These are phyloP conservation scores for Colletotrichum sp. DNA, from an alignment of 2,329 filamentous ascomycete species.

Conservation along the genomic window DNA sequence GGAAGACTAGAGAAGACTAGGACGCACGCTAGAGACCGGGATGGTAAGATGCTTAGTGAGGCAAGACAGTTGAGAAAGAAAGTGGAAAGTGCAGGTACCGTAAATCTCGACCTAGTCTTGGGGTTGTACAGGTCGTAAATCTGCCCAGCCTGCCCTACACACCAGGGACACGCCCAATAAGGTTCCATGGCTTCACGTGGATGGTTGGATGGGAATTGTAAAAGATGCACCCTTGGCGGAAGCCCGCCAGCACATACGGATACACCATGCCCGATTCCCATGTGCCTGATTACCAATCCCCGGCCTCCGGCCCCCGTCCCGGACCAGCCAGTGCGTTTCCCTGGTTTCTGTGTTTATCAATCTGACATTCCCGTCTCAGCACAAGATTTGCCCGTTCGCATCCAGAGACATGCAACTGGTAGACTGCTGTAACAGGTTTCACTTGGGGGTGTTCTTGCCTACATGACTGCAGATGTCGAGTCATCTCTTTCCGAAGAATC, in stretches of 20 bases:
- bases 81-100: conserved; percentile 2
- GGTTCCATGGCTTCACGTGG: neutral
- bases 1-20: neutral
- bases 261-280: neutral
- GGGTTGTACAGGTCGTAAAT: conserved; percentile 1
- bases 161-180: neutral
- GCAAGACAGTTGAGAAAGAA: neutral
- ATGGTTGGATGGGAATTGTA: neutral
- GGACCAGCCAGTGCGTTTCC: neutral
- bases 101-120: neutral
- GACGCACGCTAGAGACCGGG: neutral
- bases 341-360: neutral
- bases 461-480: neutral
- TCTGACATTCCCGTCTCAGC: neutral
- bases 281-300: neutral
- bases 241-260: neutral
- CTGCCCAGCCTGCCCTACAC: neutral
- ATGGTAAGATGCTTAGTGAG: neutral
- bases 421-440: neutral
- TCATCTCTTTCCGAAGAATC: neutral
- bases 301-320: neutral
- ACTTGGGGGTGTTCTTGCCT: neutral
- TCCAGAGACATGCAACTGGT: neutral
- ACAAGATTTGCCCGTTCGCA: neutral
- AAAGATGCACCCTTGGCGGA: neutral